phyloP scores from a whole-genome alignment of 441 rosid genomes.

The Erysimum cheiri region DNA sequence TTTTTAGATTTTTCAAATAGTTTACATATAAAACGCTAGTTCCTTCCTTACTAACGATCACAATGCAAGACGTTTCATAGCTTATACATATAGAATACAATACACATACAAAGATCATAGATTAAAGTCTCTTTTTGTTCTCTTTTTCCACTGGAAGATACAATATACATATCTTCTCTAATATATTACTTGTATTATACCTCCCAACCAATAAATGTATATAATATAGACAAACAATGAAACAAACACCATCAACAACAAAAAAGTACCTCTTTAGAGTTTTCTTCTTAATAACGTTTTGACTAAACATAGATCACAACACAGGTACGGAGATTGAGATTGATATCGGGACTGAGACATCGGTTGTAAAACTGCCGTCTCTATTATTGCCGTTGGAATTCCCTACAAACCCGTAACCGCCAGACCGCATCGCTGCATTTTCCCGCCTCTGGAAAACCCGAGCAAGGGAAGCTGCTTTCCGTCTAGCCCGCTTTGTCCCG shows the following conservation, averaged over 20 bases:
- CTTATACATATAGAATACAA: slow-evolving; percentile 18
- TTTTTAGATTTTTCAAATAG: neutral
- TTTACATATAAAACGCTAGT: neutral
- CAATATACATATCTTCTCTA: slow-evolving; percentile 10
- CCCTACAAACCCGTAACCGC: slow-evolving; percentile 71
- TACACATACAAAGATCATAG: slow-evolving; percentile 24
- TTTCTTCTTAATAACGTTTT: neutral
- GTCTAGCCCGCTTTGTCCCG: slow-evolving; percentile 89
- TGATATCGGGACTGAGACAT: slow-evolving; percentile 68
- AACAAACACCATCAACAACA: slow-evolving; percentile 34
- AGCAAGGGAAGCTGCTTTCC: slow-evolving; percentile 94
- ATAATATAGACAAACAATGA: slow-evolving; percentile 39
- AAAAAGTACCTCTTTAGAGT: slow-evolving; percentile 11
- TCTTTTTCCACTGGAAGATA: slow-evolving; percentile 9
- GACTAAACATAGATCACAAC: slow-evolving; percentile 50
- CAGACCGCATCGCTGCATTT: slow-evolving; percentile 59
- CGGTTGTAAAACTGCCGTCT: slow-evolving; percentile 58
- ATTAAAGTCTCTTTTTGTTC: slow-evolving; percentile 17
- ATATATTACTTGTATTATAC: slow-evolving; percentile 45
- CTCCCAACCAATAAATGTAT: slow-evolving; percentile 50
- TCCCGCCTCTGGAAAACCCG: slow-evolving; percentile 84
- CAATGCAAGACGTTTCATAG: slow-evolving; percentile 7
- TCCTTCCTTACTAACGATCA: neutral
- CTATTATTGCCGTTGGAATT: slow-evolving; percentile 55
- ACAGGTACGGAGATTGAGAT: slow-evolving; percentile 74